Evolutionary conservation across 495 filamentous ascomycete species (phyloP), one percentile per base, ranked within the genome.

Genomic region (Evernia prunastri): DNA sequence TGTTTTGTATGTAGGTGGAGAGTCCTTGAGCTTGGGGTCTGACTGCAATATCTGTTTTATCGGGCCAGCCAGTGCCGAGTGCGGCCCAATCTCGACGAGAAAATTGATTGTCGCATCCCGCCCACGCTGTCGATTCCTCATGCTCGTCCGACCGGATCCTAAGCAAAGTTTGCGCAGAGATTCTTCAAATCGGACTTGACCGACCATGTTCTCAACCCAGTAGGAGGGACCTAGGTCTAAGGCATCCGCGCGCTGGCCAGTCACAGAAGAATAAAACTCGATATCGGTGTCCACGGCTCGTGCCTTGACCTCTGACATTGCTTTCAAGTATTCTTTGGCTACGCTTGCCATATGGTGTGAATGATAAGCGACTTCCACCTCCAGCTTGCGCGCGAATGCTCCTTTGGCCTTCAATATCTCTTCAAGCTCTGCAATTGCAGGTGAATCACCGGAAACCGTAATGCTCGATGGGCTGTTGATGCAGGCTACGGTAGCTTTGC

Each of bases 321-420:
- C 39, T n/a, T 7, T 12, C 1, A 33, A 4, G 27, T 57, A 57
- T 57, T 36, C 4, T 11, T 57, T 7, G 1, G 54, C 27, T 0
- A 57, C 15, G 11, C 3, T n/a, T 1, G 0, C 15, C 27, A 57
- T 57, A 36, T 57, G 83, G 2, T 76, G 78, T 0, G 83, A 85
- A 68, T 88, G 85, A 64, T 88, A 88, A 0, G 85, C 85, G 9
- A 77, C 78, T 18, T 81, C 76, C 0, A 83, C 78, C 7, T 67
- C 66, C 0, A 82, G 66, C 2, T 56, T 13, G 0, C 79, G 60
- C 3, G 67, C 67, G 45, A 82, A 82, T 18, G 70, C 76, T 0
- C 67, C 63, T 23, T 79, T 71, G 0, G 73, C 77, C 5, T 84
- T 72, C 1, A 85, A 67, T 1, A 81, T 67, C 0, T 49, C 67